Evolutionary conservation across 345 rosid species (phyloP), one percentile per base, ranked within the genome.

Genomic region (Aquilaria yunnanensis): DNA sequence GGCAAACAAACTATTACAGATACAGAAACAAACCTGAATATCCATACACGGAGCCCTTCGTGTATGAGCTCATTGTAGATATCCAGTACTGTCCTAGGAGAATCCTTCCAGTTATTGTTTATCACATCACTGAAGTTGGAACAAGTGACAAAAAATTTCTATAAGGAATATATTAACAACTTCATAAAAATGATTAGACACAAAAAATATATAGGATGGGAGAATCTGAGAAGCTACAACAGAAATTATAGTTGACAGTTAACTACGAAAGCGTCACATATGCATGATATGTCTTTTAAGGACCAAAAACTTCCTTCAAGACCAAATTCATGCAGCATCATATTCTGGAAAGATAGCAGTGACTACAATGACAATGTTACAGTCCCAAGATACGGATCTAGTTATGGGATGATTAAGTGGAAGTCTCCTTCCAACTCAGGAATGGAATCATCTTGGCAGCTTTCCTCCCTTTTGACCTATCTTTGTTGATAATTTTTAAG

Each of bases 21-120:
- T 32, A 7, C 47, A 51, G 67, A 57, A 55, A 65, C 32, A 69
- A 71, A 92, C 98, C 98, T 88, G 96, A 90, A 93, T 65, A 90
- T 71, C 97, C 97, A 93, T 72, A 93, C 85, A 51, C 88, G 90
- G 41, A 93, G 87, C 49, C 97, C 92, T 10, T 80, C 74, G 41
- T 63, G 79, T 54, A 90, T 84, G 73, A 93, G 97, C 72, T 88
- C 90, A 13, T 57, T 81, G 75, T 89, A 89, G 56, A 92, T 68
- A 72, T 89, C 87, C 73, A 93, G 81, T 74, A 93, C 85, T 8
- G 97, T 77, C 14, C 63, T 59, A 10, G 92, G 74, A 66, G 80
- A 76, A 75, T 93, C 98, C 32, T 78, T 67, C 97, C 97, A 93
- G 79, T 89, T 73, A 10, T 0, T 61, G 65, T 6, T 34, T 52